phyloP scores from a whole-genome alignment of 352 stramenopile species.

The Globisporangium viniferum region DNA sequence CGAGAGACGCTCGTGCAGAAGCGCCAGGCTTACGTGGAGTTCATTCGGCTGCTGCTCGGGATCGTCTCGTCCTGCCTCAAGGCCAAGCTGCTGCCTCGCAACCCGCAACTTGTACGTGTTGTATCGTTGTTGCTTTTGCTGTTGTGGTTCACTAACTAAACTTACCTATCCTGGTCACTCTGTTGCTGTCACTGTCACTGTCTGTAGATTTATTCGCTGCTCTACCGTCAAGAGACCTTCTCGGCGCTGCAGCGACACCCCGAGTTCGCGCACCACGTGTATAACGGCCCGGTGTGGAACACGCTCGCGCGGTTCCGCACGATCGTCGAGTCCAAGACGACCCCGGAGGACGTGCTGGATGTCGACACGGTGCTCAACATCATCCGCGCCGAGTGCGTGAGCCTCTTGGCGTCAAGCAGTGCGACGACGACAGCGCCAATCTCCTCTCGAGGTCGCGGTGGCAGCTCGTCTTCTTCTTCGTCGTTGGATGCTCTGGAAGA shows the following conservation, averaged over 20 bases:
- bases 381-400: conserved; percentile 71
- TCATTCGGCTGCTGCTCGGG: conserved; percentile 65
- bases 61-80: conserved; percentile 69
- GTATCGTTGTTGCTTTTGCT: not conserved
- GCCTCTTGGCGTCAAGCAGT: conserved; percentile 44
- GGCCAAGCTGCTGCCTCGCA: conserved; percentile 55
- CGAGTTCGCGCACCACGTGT: conserved; percentile 54
- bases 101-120: conserved; percentile 64
- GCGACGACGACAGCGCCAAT: conserved; percentile 18
- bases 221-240: conserved; percentile 70
- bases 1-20: conserved; percentile 51
- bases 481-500: conserved; percentile 20
- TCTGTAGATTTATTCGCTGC: conserved; percentile 74
- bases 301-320: conserved; percentile 60
- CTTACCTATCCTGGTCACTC: not conserved
- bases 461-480: not conserved
- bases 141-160: not conserved
- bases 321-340: conserved; percentile 64
- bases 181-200: not conserved
- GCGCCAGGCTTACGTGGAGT: conserved; percentile 69
- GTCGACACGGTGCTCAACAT: conserved; percentile 60
- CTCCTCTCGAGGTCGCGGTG: not conserved
- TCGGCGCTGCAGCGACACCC: conserved; percentile 46
- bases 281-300: conserved; percentile 62
- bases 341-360: conserved; percentile 50